Evolutionary conservation across 1,139 yeast species (phyloP).

Genomic region (Candida tropicalis): DNA sequence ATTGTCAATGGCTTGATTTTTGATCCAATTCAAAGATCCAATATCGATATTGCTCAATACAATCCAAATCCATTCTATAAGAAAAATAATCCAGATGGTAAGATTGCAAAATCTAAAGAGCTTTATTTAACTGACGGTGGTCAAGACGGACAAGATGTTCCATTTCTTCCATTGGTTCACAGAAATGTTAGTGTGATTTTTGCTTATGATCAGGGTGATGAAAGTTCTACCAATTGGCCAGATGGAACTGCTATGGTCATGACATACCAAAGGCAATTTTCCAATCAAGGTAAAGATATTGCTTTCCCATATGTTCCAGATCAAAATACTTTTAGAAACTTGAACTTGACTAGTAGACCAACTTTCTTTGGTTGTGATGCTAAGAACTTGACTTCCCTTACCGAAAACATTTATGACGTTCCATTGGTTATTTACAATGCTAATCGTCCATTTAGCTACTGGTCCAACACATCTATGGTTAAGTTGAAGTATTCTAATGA

Average conservation of each 20-base stretch:
- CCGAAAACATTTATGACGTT: slow-evolving; percentile 35
- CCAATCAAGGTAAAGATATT: slow-evolving; percentile 30
- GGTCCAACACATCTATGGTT: slow-evolving; percentile 40
- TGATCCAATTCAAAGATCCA: slow-evolving; percentile 10
- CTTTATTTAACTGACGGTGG: slow-evolving; percentile 35
- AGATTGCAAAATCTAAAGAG: slow-evolving; percentile 22
- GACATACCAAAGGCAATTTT: slow-evolving; percentile 38
- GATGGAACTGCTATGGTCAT: slow-evolving; percentile 36
- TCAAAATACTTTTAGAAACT: slow-evolving; percentile 30
- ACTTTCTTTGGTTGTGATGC: slow-evolving; percentile 51
- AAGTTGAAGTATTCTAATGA: slow-evolving; percentile 35
- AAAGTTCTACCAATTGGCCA: slow-evolving; percentile 36
- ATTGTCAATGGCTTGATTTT: slow-evolving; percentile 43
- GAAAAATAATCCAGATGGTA: slow-evolving; percentile 20
- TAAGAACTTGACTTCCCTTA: slow-evolving; percentile 36
- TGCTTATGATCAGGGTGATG: slow-evolving; percentile 34
- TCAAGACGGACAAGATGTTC: slow-evolving; percentile 33
- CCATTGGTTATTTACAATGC: slow-evolving; percentile 44
- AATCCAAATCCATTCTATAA: slow-evolving; percentile 53
- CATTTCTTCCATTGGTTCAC: slow-evolving; percentile 29
- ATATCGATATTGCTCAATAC: slow-evolving; percentile 43
- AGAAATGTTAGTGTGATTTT: slow-evolving; percentile 31
- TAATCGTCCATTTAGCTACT: slow-evolving; percentile 42
- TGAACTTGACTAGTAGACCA: slow-evolving; percentile 44
- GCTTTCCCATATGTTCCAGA: slow-evolving; percentile 44